Base-by-base conservation (phyloP, 2,329 filamentous ascomycete species). In the Rhinocladiella similis region DNA sequence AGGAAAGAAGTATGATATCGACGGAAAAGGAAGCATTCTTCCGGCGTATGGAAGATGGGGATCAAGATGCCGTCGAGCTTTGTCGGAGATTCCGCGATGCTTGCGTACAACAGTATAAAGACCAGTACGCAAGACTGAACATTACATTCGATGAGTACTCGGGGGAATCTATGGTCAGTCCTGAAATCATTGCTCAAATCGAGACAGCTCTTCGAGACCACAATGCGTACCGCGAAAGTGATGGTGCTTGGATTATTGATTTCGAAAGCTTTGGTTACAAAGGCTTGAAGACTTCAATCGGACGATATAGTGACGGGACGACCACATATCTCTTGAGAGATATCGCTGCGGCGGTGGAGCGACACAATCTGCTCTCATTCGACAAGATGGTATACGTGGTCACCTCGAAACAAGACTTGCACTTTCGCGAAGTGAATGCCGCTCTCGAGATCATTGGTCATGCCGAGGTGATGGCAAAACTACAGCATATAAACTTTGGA, bases 311-410 rank as follows among this genome's bases (percentile, higher is more conserved):
- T 63, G 86, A 89, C 62, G 89, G 89, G 53, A 90, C 87, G 12
- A 88, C 87, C 39, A 80, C 90, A 33, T 92, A 93, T 69, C 80
- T 92, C 46, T 90, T 89, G 49, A 84, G 89, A 63, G 88, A 93
- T 70, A 87, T 92, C 60, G 88, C 85, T 64, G 87, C 91, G 67
- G 81, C 90, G 25, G 73, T 91, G 51, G 82, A 85, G 66, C 83
- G 89, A 54, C 75, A 83, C 47, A 77, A 85, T 19, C 80, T 81
- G 66, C 74, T 75, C 73, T 70, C 84, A 10, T 90, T 89, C 65
- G 87, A 91, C 73, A 84, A 89, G 69, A 89, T 91, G 87, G 87
- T 91, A 60, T 91, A 91, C 66, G 88, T 91, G 9, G 84, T 91
- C 27, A 87, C 87, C 1, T 85, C 82, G 19, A 83, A 86, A 61